Percentiles rank a stretch among this genome's conserved stretches.
These are phyloP conservation scores for Ambrosia hybrid DNA, from an alignment of 140 eudicot genomes.

Conservation along the genomic window DNA sequence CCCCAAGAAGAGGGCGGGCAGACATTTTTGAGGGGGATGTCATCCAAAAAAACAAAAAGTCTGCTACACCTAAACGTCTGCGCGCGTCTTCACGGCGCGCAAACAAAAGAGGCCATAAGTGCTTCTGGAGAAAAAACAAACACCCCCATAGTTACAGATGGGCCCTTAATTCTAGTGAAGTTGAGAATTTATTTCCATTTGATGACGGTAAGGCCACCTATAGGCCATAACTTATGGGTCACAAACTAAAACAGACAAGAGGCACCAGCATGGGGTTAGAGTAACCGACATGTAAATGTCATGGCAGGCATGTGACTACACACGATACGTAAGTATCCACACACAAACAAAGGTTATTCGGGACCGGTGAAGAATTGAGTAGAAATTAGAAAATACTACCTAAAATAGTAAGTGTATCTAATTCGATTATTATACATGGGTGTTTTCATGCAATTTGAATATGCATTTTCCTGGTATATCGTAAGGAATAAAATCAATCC, in stretches of 20 bases:
- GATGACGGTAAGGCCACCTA: too few species aligned
- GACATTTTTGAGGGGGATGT: too few species aligned
- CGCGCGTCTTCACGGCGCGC: too few species aligned
- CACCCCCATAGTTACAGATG: too few species aligned
- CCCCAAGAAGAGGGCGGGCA: too few species aligned
- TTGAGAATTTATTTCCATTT: not conserved
- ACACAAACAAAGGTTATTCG: constrained; percentile 8
- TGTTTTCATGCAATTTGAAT: constrained; percentile 6
- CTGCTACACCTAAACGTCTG: too few species aligned
- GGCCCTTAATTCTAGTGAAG: not conserved
- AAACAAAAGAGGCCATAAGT: too few species aligned
- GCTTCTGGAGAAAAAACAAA: too few species aligned
- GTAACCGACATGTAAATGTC: not conserved
- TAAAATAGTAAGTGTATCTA: constrained; percentile 6
- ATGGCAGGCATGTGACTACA: constrained; percentile 1
- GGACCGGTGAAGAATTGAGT: not conserved
- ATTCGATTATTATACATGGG: not conserved
- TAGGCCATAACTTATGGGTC: too few species aligned
- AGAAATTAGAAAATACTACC: constrained; percentile 14
- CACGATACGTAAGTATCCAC: constrained; percentile 2
- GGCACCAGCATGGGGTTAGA: constrained; percentile 2
- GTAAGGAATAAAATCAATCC: not conserved
- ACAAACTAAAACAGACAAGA: not conserved
- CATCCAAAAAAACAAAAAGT: too few species aligned
- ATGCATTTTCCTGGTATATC: not conserved